These are phyloP conservation scores for Xylaria acuta DNA, from an alignment of 495 filamentous ascomycete species.

Conservation along the genomic window DNA sequence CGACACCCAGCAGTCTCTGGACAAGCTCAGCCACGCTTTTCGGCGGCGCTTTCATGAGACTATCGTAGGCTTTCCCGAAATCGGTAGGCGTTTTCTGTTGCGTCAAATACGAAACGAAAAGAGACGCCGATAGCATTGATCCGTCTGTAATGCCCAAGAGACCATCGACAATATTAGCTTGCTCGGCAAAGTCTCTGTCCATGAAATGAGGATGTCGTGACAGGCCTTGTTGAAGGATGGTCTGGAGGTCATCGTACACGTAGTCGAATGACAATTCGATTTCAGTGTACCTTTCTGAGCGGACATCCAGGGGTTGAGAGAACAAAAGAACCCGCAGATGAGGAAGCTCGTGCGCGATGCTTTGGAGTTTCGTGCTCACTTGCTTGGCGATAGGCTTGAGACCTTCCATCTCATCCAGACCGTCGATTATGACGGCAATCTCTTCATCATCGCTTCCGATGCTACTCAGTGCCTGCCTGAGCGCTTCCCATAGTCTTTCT, in stretches of 20 bases:
- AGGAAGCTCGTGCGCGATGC: constrained; percentile 3
- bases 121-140: neutral
- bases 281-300: neutral
- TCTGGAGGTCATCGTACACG: constrained; percentile 19
- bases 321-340: constrained; percentile 14
- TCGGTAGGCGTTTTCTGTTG: constrained; percentile 9
- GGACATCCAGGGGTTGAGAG: constrained; percentile 16
- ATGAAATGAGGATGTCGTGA: constrained; percentile 2
- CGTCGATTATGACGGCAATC: constrained; percentile 10
- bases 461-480: constrained; percentile 9
- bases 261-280: constrained; percentile 18
- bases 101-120: constrained; percentile 15
- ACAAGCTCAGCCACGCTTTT: constrained; percentile 8
- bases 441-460: constrained; percentile 16
- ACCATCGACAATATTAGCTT: neutral
- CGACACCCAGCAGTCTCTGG: constrained; percentile 1
- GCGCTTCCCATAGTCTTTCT: constrained; percentile 13
- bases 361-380: constrained; percentile 15
- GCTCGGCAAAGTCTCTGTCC: constrained; percentile 1
- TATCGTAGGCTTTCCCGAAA: constrained; percentile 9
- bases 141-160: constrained; percentile 16
- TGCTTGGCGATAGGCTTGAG: constrained; percentile 19
- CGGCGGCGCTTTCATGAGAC: constrained; percentile 1
- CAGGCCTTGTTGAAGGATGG: constrained; percentile 13
- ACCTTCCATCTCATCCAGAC: constrained; percentile 20